Percentiles rank a stretch among this genome's conserved stretches.
Evolutionary conservation across 2,329 filamentous ascomycete species (phyloP).

Genomic region (Tolypocladium ovalisporum): DNA sequence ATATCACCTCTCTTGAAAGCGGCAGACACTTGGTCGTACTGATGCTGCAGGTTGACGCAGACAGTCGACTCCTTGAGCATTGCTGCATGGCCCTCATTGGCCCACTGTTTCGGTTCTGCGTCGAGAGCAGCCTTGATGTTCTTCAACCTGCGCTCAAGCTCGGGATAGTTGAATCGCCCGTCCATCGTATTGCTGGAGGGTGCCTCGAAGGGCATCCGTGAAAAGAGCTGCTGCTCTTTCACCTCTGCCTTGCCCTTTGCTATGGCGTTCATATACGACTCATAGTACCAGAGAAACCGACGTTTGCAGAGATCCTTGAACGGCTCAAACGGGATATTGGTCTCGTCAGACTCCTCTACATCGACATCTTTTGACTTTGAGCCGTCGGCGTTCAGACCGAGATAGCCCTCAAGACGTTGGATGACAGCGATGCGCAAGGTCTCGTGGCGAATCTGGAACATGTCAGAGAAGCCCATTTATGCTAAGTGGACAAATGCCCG

Average conservation of each 20-base stretch:
- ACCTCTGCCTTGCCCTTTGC: constrained; percentile 53
- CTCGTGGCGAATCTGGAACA: constrained; percentile 72
- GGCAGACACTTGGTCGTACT: constrained; percentile 73
- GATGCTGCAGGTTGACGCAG: constrained; percentile 70
- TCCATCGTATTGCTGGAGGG: constrained; percentile 67
- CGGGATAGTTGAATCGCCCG: constrained; percentile 71
- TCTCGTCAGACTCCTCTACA: constrained; percentile 42
- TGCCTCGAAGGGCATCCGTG: constrained; percentile 77
- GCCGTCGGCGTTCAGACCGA: constrained; percentile 48
- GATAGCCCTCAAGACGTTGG: constrained; percentile 68
- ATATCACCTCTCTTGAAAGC: constrained; percentile 61
- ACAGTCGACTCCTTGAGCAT: constrained; percentile 60
- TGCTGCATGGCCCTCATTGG: constrained; percentile 50
- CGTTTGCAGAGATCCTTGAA: constrained; percentile 88
- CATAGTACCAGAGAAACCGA: constrained; percentile 92
- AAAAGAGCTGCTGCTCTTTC: constrained; percentile 53
- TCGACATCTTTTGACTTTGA: constrained; percentile 37
- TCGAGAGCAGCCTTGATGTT: constrained; percentile 61
- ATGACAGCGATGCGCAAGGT: constrained; percentile 79
- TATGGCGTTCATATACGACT: constrained; percentile 68
- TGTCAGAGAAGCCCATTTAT: constrained; percentile 5
- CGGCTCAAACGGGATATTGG: constrained; percentile 57
- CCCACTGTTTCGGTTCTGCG: constrained; percentile 63
- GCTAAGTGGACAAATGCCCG: background rate
- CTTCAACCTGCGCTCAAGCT: constrained; percentile 58